Conservation (phyloP, 805 yeast species). For the Isabelozyma rhagii region DNA sequence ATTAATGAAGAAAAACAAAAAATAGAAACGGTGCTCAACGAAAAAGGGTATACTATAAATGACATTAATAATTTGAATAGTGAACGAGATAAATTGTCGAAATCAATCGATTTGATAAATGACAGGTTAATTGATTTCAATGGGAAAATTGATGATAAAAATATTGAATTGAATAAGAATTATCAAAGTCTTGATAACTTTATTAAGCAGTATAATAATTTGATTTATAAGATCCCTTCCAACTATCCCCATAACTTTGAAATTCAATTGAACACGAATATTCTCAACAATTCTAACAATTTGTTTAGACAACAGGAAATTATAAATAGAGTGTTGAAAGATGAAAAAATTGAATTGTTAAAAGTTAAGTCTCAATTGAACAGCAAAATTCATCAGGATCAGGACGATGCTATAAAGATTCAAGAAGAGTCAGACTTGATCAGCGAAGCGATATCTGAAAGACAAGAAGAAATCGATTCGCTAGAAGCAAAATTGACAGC, state of each 20-base stretch:
- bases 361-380: conserved; percentile 33
- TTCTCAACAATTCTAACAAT: conserved; percentile 5
- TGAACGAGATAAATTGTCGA: conserved; percentile 58
- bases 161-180: conserved; percentile 46
- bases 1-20: conserved; percentile 39
- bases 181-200: conserved; percentile 51
- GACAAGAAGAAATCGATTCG: conserved; percentile 53
- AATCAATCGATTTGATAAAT: conserved; percentile 45
- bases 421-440: conserved; percentile 60
- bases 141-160: conserved; percentile 46
- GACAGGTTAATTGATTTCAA: conserved; percentile 45
- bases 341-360: conserved; percentile 41
- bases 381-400: conserved; percentile 43
- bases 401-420: conserved; percentile 55
- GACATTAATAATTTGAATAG: conserved; percentile 61
- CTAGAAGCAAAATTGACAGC: conserved; percentile 55
- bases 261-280: conserved; percentile 26
- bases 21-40: conserved; percentile 39
- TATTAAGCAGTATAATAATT: conserved; percentile 55
- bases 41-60: conserved; percentile 58
- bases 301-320: conserved; percentile 24
- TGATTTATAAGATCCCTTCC: conserved; percentile 44
- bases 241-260: conserved; percentile 29
- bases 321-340: conserved; percentile 44
- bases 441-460: conserved; percentile 53